Percentiles rank a stretch among this genome's conserved stretches.
Conservation (phyloP, 345 rosid genomes). For the Viola odorata region DNA sequence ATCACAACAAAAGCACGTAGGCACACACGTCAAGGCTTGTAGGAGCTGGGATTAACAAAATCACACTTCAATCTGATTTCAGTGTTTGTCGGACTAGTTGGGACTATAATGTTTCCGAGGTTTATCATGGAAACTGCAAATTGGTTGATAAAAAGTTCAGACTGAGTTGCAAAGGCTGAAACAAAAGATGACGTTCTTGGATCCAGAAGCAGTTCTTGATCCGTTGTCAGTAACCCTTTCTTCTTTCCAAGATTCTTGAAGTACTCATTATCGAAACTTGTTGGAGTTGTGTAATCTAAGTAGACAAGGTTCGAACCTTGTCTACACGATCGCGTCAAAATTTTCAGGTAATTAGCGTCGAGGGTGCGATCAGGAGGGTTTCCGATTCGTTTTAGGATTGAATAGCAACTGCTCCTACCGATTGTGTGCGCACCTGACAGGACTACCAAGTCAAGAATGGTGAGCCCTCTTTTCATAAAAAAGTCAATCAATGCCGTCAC, state of each 20-base stretch:
- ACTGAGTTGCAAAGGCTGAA: constrained; percentile 28
- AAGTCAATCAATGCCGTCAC: constrained; percentile 10
- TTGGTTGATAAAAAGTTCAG: constrained; percentile 37
- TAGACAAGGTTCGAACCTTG: constrained; percentile 6
- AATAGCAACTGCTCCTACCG: constrained; percentile 29
- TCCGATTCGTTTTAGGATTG: constrained; percentile 21
- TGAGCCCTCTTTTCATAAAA: constrained; percentile 14
- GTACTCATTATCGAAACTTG: constrained; percentile 21
- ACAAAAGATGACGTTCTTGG: constrained; percentile 44
- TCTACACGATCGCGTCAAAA: constrained; percentile 18
- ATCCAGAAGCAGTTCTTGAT: constrained; percentile 42
- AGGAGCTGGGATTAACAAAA: constrained; percentile 9
- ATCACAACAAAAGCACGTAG: neutral
- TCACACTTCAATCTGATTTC: constrained; percentile 45
- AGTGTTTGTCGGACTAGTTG: constrained; percentile 22
- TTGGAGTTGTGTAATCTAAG: constrained; percentile 32
- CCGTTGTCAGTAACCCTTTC: constrained; percentile 42
- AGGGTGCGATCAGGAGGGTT: constrained; percentile 16
- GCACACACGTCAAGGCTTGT: neutral
- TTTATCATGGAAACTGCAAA: constrained; percentile 52
- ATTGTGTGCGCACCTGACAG: constrained; percentile 36
- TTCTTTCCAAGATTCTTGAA: constrained; percentile 34
- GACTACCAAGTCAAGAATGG: constrained; percentile 18
- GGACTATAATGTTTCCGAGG: constrained; percentile 38
- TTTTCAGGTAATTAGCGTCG: constrained; percentile 11